Percentiles rank a stretch among this genome's conserved stretches.
These are phyloP conservation scores for Macrolepiota dolichaula DNA, from an alignment of 768 basidiomycete species.

Conservation along the genomic window DNA sequence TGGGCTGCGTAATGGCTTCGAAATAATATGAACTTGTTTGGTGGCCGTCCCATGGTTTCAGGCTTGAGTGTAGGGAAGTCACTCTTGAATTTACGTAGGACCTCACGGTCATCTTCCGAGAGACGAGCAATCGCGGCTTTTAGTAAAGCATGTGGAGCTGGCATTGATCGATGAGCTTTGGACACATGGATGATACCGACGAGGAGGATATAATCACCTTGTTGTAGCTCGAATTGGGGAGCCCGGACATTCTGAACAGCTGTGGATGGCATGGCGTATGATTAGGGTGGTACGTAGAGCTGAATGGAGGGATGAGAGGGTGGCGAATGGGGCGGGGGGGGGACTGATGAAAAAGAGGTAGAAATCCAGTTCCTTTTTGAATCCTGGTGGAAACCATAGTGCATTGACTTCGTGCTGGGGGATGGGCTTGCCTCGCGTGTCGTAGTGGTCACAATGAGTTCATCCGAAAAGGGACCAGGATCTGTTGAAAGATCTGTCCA, in stretches of 20 bases:
- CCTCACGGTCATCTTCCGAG: background rate
- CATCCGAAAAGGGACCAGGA: background rate
- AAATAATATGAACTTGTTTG: conserved; percentile 30
- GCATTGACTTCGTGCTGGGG: background rate
- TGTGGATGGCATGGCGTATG: background rate
- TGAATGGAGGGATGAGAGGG: background rate
- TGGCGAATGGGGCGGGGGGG: background rate
- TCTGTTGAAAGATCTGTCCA: conserved; percentile 1
- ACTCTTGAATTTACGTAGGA: background rate
- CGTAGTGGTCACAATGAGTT: background rate
- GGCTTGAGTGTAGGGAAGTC: background rate
- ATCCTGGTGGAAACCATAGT: background rate
- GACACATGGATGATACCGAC: too few relatives aligned
- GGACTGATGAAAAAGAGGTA: background rate
- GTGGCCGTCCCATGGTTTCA: background rate
- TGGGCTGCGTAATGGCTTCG: conserved; percentile 25
- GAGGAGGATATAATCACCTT: background rate
- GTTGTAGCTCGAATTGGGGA: background rate
- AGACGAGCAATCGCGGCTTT: background rate
- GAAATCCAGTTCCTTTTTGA: conserved; percentile 1
- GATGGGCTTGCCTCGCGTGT: background rate
- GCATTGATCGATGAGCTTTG: background rate
- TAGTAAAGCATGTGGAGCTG: background rate
- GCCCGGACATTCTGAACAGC: background rate
- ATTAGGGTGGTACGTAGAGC: background rate